A percentile compares a stretch with the other conserved stretches of the same genome.
Evolutionary conservation across 257 asterid genomes (phyloP).

Genomic region (Parsonsia alboflavescens): DNA sequence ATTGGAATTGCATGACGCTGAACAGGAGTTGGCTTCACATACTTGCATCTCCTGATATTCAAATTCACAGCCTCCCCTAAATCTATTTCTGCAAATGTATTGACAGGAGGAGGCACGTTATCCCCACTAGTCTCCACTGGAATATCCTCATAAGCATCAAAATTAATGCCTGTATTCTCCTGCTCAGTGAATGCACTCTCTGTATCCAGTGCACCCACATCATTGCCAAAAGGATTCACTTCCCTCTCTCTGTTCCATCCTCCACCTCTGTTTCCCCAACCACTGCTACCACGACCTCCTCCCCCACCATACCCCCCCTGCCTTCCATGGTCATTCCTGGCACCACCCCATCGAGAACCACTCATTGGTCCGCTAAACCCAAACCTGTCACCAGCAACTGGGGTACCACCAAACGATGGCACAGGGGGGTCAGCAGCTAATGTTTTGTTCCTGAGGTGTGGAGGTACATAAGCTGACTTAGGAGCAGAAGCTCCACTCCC

Average conservation of each 20-base stretch:
- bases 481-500: constrained; percentile 43
- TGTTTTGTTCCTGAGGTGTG: constrained; percentile 71
- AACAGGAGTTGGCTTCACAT: constrained; percentile 84
- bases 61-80: constrained; percentile 71
- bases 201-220: constrained; percentile 38
- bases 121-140: constrained; percentile 87
- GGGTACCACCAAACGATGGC: constrained; percentile 48
- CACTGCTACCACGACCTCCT: constrained; percentile 41
- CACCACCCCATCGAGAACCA: constrained; percentile 55
- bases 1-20: constrained; percentile 82
- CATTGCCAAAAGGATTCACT: constrained; percentile 72
- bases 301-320: constrained; percentile 51
- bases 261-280: constrained; percentile 39
- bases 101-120: constrained; percentile 78
- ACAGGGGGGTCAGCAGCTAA: constrained; percentile 47
- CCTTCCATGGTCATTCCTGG: constrained; percentile 54
- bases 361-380: constrained; percentile 47
- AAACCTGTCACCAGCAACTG: constrained; percentile 44
- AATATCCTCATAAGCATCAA: constrained; percentile 90
- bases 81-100: constrained; percentile 79
- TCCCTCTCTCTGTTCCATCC: constrained; percentile 66
- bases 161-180: constrained; percentile 76
- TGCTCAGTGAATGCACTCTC: constrained; percentile 52
- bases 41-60: constrained; percentile 78
- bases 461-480: constrained; percentile 70